These are phyloP conservation scores for Sarocladiaceae sp. DNA, from an alignment of 2,329 filamentous ascomycete species.

Conservation along the genomic window DNA sequence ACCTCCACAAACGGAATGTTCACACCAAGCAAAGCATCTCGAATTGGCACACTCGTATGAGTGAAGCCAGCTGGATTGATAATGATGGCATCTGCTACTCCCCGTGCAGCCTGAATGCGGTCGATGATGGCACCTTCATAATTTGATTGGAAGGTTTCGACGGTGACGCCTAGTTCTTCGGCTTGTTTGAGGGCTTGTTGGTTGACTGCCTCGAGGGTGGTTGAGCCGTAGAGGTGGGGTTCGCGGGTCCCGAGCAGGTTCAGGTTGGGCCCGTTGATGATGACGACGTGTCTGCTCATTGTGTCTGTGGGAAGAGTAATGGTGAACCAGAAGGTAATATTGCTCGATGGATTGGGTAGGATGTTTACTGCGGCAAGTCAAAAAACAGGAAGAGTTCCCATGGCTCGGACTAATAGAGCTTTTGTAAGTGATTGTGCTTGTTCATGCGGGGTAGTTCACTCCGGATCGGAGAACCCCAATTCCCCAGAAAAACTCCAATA, in stretches of 20 bases:
- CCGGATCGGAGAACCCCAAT: no score
- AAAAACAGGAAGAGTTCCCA: no score
- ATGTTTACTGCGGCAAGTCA: no score
- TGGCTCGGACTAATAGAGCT: no score
- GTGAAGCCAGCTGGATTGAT: conserved; percentile 76
- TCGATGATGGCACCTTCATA: conserved; percentile 73
- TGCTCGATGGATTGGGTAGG: no score
- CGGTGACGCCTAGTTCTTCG: conserved; percentile 35
- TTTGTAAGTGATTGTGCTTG: no score
- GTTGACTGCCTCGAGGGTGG: conserved; percentile 63
- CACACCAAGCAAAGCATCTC: conserved; percentile 69
- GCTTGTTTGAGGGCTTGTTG: conserved; percentile 45
- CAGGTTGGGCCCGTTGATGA: conserved; percentile 80
- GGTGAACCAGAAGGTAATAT: no score
- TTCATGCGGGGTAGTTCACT: no score
- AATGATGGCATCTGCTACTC: conserved; percentile 58
- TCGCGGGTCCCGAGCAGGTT: conserved; percentile 75
- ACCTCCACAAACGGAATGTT: conserved; percentile 72
- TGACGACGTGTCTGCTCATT: conserved; percentile 53
- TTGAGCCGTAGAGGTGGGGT: conserved; percentile 67
- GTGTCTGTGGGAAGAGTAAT: no score
- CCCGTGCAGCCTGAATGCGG: conserved; percentile 64
- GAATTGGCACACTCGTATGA: conserved; percentile 70
- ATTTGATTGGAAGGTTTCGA: conserved; percentile 70
- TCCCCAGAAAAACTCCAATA: no score